Evolutionary conservation across 2,329 filamentous ascomycete species (phyloP), one percentile per base, ranked within the genome.

Genomic region (Botrytis pseudocinerea): DNA sequence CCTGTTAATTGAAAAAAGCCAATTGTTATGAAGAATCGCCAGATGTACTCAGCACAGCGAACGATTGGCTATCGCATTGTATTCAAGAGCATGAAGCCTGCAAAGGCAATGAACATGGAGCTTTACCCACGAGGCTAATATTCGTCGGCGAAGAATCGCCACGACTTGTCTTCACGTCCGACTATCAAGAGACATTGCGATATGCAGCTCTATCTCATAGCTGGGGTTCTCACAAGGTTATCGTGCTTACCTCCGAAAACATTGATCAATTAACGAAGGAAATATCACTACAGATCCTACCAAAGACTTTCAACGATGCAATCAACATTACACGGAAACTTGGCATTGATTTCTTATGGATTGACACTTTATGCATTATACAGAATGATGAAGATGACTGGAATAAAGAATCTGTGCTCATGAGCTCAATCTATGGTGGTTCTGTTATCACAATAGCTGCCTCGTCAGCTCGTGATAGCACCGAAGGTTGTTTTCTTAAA

Each of bases 241-340:
- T 71, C 44, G 28, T 46, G 68, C 71, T 74, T 46, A 70, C 48
- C 14, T 32, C 38, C 25, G 25, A 69, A 38, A 63, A 74, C 6
- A 5, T 71, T 9, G 65, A 54, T 25, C 63, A 35, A 5, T 48
- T 70, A 20, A 46, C 51, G 35, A 48, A 61, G n/a, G 48, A 42
- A 8, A 59, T 74, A 70, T 25, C 66, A 25, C 12, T 60, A 14
- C 20, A 69, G 0, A 42, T 25, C 35, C 73, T 74, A 22, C 70
- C 73, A 22, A 68, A 61, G 7, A 73, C 62, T 8, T 79, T 78
- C 60, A 63, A 70, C n/a, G 73, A 78, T 61, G 74, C 75, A n/a
- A 70, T 76, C 1, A 35, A 38, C 2, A 73, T 77, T 32, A 46
- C 72, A 38, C 68, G 38, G 38, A 54, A 18, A 63, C 44, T 76